Evolutionary conservation across 2,329 filamentous ascomycete genomes (phyloP), one percentile per base, ranked within the genome.

Genomic region (Fusarium marasasianum): DNA sequence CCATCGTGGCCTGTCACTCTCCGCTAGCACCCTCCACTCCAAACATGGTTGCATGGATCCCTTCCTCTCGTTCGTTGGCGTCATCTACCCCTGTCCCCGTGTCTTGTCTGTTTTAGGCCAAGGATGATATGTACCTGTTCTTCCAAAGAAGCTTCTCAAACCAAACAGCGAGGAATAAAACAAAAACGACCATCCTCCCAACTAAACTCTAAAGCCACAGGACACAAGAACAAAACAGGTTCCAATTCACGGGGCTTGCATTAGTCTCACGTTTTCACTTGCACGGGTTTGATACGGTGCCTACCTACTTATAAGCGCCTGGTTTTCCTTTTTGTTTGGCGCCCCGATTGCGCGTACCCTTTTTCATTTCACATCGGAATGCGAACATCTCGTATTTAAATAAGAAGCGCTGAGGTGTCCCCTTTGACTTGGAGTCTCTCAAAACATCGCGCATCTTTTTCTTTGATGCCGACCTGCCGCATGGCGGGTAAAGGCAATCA

Each of bases 401-500:
- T 38, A 10, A 53, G 31, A 24, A 64, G 59, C n/a, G n/a, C 38
- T 43, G 37, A 57, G 22, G n/a, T 53, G 38, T 47, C 43, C 40
- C 31, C 18, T 17, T 26, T 17, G 12, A 24, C 31, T n/a, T 12
- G 18, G 29, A 12, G n/a, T 24, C 6, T 18, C 7, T 31, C 41
- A 18, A 37, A 41, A 51, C 12, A 31, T 35, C 51, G 51, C 54
- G 29, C 35, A 12, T 20, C 24, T 22, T 29, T 66, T 59, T n/a
- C 45, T n/a, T 43, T 44, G 56, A 38, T 41, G 54, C 47, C 53
- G 37, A 40, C 47, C 64, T 57, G 59, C 69, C 66, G 56, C 35
- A 76, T 77, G 76, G 77, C 77, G 69, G 67, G 64, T 9, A 44
- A 51, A 66, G 53, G 64, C 58, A 44, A 67, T 51, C 71, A 76